Evolutionary conservation across 1,139 yeast species (phyloP).

Genomic region (Blastobotrys petasosporus): DNA sequence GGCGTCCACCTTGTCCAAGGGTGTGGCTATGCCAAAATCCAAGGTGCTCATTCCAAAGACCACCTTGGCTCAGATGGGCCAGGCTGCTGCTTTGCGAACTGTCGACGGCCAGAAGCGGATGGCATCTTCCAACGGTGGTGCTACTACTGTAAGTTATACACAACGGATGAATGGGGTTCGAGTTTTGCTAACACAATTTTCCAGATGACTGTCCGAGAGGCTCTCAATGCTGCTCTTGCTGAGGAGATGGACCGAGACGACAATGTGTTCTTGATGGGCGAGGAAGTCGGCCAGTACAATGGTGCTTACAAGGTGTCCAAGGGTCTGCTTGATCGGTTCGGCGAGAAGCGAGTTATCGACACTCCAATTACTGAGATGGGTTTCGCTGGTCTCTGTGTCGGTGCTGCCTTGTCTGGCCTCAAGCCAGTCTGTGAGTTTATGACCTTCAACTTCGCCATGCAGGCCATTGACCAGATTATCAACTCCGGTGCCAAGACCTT

Average conservation of each 20-base stretch:
- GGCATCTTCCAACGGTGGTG: conserved; percentile 29
- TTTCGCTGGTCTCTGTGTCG: conserved; percentile 94
- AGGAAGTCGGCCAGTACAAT: conserved; percentile 97
- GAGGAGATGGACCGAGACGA: conserved; percentile 97
- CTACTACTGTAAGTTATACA: conserved; percentile 27
- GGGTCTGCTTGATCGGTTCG: conserved; percentile 93
- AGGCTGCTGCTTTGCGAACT: conserved; percentile 29
- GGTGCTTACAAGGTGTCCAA: conserved; percentile 98
- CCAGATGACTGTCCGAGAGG: conserved; percentile 87
- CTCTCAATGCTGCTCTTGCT: conserved; percentile 88
- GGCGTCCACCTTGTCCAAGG: conserved; percentile 13
- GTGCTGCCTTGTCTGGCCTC: conserved; percentile 95
- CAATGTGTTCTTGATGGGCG: conserved; percentile 92
- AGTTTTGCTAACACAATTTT: background rate
- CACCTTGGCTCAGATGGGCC: conserved; percentile 16
- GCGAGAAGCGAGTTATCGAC: conserved; percentile 93
- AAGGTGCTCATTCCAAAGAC: conserved; percentile 18
- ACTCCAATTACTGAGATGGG: conserved; percentile 99
- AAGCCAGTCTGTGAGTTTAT: conserved; percentile 97
- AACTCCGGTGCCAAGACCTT: conserved; percentile 98
- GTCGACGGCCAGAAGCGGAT: conserved; percentile 23
- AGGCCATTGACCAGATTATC: conserved; percentile 95
- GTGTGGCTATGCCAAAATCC: conserved; percentile 11
- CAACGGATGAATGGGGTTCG: background rate
- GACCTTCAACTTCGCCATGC: conserved; percentile 99